Percentiles rank a stretch among this genome's conserved stretches.
Evolutionary conservation across 169 alveolate genomes (phyloP).

Genomic region (Pseudocohnilembus persalinus): DNA sequence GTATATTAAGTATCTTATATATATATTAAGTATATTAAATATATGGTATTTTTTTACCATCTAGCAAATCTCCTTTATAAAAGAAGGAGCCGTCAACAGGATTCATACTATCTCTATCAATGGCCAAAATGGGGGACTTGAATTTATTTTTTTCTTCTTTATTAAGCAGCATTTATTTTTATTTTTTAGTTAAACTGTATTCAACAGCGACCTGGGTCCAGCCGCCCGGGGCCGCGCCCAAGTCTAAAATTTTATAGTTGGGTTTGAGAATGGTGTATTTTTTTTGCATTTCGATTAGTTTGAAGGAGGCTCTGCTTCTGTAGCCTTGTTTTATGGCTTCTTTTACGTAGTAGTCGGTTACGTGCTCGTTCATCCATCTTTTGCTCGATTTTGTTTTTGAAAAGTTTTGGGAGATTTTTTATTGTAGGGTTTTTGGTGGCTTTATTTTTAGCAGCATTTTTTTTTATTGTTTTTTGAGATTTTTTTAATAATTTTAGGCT

Average conservation of each 20-base stretch:
- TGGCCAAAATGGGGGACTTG: not conserved
- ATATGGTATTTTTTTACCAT: not conserved
- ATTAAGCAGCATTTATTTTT: too few relatives aligned
- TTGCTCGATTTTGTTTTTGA: not conserved
- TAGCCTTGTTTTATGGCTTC: constrained; percentile 2
- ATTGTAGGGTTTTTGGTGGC: too few relatives aligned
- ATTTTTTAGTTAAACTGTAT: not conserved
- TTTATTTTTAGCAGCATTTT: too few relatives aligned
- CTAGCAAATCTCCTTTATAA: constrained; percentile 1
- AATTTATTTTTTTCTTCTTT: not conserved
- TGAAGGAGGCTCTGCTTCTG: constrained; percentile 70
- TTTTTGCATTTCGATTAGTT: constrained; percentile 60
- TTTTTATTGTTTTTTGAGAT: too few relatives aligned
- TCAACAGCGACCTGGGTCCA: constrained; percentile 68
- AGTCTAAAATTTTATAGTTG: constrained; percentile 54
- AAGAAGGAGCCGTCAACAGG: not conserved
- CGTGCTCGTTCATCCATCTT: not conserved
- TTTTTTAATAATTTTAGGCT: too few relatives aligned
- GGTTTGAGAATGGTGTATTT: constrained; percentile 43
- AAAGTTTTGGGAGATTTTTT: not conserved
- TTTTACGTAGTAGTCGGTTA: not conserved
- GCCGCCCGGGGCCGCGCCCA: constrained; percentile 83
- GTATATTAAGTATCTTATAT: too few relatives aligned
- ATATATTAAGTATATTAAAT: too few relatives aligned
- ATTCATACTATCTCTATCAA: not conserved